Conservation (phyloP, 768 basidiomycete species). For the Hortiboletus flavorubellus region DNA sequence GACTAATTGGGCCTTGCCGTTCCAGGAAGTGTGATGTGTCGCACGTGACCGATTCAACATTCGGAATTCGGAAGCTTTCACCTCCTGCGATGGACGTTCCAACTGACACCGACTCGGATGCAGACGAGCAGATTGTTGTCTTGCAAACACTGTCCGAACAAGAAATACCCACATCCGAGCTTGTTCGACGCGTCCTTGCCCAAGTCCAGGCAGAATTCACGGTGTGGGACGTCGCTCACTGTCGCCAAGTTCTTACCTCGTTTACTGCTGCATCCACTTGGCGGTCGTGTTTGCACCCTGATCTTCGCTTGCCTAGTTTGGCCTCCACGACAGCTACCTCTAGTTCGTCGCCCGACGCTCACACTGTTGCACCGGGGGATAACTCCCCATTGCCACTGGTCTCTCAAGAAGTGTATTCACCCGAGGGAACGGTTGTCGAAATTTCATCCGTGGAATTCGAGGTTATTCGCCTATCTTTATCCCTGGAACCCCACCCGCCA, state of each 20-base stretch:
- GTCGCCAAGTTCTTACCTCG: slow-evolving; percentile 12
- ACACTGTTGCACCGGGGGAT: neutral
- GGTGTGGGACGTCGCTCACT: slow-evolving; percentile 15
- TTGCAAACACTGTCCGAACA: slow-evolving; percentile 3
- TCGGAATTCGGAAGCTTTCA: neutral
- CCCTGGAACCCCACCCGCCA: slow-evolving; percentile 31
- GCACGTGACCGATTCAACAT: slow-evolving; percentile 2
- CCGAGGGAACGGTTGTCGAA: slow-evolving; percentile 10
- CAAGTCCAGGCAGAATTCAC: slow-evolving; percentile 27
- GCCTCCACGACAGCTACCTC: neutral
- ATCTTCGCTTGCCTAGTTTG: slow-evolving; percentile 4
- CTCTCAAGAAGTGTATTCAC: slow-evolving; percentile 15
- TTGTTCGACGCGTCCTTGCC: slow-evolving; percentile 15
- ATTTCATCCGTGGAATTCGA: slow-evolving; percentile 13
- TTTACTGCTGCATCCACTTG: slow-evolving; percentile 17
- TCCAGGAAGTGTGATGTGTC: neutral
- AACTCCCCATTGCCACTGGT: neutral
- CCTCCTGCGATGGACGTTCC: neutral
- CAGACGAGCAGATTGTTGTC: slow-evolving; percentile 7
- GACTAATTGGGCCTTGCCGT: neutral
- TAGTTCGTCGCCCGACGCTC: neutral
- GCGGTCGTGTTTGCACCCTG: slow-evolving; percentile 11
- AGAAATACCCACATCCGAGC: neutral
- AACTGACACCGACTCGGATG: slow-evolving; percentile 4
- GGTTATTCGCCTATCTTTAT: slow-evolving; percentile 5